A percentile compares a stretch with the other conserved stretches of the same genome.
These are phyloP conservation scores for Calonectria montana DNA, from an alignment of 2,329 filamentous ascomycete genomes.

Conservation along the genomic window DNA sequence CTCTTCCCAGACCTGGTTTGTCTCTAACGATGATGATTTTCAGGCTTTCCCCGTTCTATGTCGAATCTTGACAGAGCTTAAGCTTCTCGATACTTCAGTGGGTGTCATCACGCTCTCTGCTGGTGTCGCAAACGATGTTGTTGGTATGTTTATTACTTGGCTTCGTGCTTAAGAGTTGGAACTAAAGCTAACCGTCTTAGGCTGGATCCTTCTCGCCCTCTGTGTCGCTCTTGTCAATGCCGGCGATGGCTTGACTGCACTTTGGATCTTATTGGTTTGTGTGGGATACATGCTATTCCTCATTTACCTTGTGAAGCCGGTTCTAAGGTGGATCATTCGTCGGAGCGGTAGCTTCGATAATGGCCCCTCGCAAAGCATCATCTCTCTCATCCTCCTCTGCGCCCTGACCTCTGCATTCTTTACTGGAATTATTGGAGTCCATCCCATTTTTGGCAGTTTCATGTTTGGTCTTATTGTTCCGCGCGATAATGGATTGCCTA, in stretches of 20 bases:
- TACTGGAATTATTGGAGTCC: constrained; percentile 85
- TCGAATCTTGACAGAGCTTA: constrained; percentile 89
- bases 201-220: constrained; percentile 91
- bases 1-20: neutral
- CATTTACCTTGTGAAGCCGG: constrained; percentile 76
- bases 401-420: constrained; percentile 85
- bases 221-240: constrained; percentile 94
- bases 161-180: neutral
- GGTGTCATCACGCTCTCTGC: constrained; percentile 89
- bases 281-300: constrained; percentile 83
- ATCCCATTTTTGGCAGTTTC: constrained; percentile 94
- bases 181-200: neutral
- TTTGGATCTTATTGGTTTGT: constrained; percentile 83
- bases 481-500: constrained; percentile 87
- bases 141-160: constrained; percentile 18
- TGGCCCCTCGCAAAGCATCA: constrained; percentile 85
- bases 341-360: constrained; percentile 83
- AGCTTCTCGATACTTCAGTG: constrained; percentile 83
- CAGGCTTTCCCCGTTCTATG: constrained; percentile 83
- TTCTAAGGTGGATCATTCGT: constrained; percentile 78
- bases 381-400: constrained; percentile 83
- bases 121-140: constrained; percentile 87
- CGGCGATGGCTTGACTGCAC: constrained; percentile 80
- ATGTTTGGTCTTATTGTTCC: constrained; percentile 89
- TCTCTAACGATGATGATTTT: neutral